Percentiles rank a stretch among this genome's conserved stretches.
These are phyloP conservation scores for Balakata baccata DNA, from an alignment of 345 rosid genomes.

Conservation along the genomic window DNA sequence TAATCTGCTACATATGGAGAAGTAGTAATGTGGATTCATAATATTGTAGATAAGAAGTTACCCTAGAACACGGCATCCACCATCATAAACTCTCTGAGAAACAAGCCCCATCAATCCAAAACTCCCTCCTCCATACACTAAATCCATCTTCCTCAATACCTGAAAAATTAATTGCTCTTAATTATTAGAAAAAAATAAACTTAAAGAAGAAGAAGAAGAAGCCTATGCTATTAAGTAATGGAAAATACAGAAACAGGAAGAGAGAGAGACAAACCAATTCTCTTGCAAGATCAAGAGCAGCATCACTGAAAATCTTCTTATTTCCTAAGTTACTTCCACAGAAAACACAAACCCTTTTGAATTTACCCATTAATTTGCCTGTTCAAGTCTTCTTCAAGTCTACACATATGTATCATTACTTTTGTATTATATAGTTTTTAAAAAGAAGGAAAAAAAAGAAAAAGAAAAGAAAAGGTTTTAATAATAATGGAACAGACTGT, in stretches of 20 bases:
- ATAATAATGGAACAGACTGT: background rate
- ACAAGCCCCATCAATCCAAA: constrained; percentile 41
- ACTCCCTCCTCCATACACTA: constrained; percentile 47
- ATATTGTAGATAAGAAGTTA: background rate
- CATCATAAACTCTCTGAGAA: constrained; percentile 36
- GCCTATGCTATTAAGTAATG: background rate
- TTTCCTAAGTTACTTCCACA: constrained; percentile 47
- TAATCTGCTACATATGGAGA: too few relatives aligned
- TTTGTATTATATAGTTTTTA: too few relatives aligned
- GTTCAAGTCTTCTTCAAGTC: background rate
- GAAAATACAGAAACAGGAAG: background rate
- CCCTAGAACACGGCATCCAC: constrained; percentile 43
- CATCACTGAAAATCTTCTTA: constrained; percentile 36
- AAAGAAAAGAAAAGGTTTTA: too few relatives aligned
- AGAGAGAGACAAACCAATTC: constrained; percentile 26
- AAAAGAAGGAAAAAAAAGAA: too few relatives aligned
- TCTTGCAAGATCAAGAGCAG: constrained; percentile 39
- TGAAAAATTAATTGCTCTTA: constrained; percentile 14
- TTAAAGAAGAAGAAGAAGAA: too few relatives aligned
- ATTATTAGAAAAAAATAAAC: background rate
- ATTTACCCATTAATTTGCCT: constrained; percentile 27
- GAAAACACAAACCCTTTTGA: constrained; percentile 45
- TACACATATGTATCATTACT: too few relatives aligned
- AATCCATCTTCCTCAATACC: constrained; percentile 36
- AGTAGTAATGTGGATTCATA: background rate